Percentiles rank a stretch among this genome's conserved stretches.
Evolutionary conservation across 352 stramenopile genomes (phyloP).

Genomic region (Phytopythium chamaehyphon): DNA sequence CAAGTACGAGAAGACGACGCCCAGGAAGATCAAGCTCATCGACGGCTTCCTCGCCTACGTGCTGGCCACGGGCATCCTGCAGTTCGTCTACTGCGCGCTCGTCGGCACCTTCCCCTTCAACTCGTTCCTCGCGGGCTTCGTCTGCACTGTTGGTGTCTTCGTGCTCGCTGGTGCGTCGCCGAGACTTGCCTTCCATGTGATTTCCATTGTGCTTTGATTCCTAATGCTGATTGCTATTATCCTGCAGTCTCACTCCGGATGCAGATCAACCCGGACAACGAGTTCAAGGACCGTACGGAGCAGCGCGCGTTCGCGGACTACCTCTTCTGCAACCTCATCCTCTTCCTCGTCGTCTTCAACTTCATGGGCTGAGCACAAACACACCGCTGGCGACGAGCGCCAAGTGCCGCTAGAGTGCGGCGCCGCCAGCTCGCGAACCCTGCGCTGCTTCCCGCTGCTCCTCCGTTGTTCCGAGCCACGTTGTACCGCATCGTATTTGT

Average conservation of each 20-base stretch:
- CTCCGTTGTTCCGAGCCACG: too few species aligned
- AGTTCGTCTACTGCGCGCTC: conserved; percentile 90
- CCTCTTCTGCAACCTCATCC: conserved; percentile 90
- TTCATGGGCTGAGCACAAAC: conserved; percentile 86
- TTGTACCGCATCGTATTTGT: too few species aligned
- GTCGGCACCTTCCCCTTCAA: conserved; percentile 92
- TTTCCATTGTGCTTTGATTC: too few species aligned
- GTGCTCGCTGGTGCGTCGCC: conserved; percentile 70
- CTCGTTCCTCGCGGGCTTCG: conserved; percentile 89
- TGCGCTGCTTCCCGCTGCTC: too few species aligned
- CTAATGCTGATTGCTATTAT: too few species aligned
- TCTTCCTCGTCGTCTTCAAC: conserved; percentile 93
- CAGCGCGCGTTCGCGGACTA: conserved; percentile 90
- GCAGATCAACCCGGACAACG: conserved; percentile 88
- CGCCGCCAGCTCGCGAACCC: too few species aligned
- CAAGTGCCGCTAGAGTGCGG: too few species aligned
- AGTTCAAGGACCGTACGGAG: conserved; percentile 77
- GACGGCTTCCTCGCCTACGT: conserved; percentile 90
- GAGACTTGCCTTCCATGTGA: neutral
- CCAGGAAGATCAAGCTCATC: conserved; percentile 89
- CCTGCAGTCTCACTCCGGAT: conserved; percentile 82
- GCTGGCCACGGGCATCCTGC: conserved; percentile 79
- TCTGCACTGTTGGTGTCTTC: conserved; percentile 89
- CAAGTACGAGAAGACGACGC: conserved; percentile 82
- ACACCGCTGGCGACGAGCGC: neutral